Percentiles rank a stretch among this genome's conserved stretches.
Conservation (phyloP, 352 stramenopile species). For the Globisporangium paddicum region DNA sequence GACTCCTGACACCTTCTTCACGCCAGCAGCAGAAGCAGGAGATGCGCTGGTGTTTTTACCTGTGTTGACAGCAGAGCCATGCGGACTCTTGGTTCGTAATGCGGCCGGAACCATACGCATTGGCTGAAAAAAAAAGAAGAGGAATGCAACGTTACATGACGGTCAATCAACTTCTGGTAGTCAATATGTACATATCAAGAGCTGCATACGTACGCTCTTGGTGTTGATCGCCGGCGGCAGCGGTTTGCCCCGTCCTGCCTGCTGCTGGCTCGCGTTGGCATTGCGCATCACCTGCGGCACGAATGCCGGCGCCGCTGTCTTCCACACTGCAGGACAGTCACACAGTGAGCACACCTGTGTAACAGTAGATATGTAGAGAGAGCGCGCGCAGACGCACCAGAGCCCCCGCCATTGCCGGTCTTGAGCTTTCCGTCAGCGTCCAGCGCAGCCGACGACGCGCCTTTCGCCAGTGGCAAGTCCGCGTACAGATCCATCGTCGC, state of each 20-base stretch:
- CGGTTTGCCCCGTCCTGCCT: background rate
- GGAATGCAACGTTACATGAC: background rate
- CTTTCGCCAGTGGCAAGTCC: slow-evolving; percentile 66
- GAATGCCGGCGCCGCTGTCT: slow-evolving; percentile 36
- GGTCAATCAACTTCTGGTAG: no score
- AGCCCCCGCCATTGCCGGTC: slow-evolving; percentile 18
- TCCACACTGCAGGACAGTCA: slow-evolving; percentile 38
- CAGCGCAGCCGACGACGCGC: slow-evolving; percentile 42
- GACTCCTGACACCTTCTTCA: slow-evolving; percentile 20
- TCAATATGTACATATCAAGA: no score
- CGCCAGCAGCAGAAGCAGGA: background rate
- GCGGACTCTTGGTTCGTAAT: slow-evolving; percentile 40
- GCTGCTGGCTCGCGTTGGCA: slow-evolving; percentile 1
- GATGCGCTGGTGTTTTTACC: background rate
- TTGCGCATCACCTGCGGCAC: slow-evolving; percentile 35
- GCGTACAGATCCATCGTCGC: slow-evolving; percentile 72
- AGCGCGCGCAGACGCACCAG: slow-evolving; percentile 13
- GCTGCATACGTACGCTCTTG: slow-evolving; percentile 23
- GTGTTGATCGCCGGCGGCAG: slow-evolving; percentile 1
- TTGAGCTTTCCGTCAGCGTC: slow-evolving; percentile 50
- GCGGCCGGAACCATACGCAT: slow-evolving; percentile 45
- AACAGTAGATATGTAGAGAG: background rate
- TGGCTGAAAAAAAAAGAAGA: slow-evolving; percentile 16
- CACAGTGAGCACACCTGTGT: background rate
- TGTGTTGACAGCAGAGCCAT: background rate